A percentile compares a stretch with the other conserved stretches of the same genome.
phyloP scores from a whole-genome alignment of 306 rosid species.

The Alnus rubra region DNA sequence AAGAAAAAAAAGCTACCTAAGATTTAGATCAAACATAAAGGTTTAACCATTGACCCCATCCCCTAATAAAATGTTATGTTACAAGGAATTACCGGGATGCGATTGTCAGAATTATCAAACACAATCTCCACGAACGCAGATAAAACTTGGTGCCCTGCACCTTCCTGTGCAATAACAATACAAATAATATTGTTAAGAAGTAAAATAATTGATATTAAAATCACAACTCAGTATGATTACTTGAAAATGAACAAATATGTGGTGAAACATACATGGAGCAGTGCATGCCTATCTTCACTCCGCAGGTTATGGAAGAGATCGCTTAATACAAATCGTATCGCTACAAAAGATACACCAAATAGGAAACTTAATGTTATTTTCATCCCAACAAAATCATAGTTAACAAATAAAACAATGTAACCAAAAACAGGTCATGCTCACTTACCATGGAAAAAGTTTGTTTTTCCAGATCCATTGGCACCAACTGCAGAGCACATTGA shows the following conservation, averaged over 20 bases:
- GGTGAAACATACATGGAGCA: slow-evolving; percentile 78
- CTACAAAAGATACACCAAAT: slow-evolving; percentile 32
- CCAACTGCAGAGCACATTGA: slow-evolving; percentile 63
- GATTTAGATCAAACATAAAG: not conserved
- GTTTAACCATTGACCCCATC: not conserved
- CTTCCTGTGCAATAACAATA: slow-evolving; percentile 61
- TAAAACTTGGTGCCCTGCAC: slow-evolving; percentile 89
- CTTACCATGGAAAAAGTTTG: slow-evolving; percentile 95
- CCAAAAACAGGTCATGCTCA: slow-evolving; percentile 13
- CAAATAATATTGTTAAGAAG: slow-evolving; percentile 13
- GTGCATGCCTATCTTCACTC: slow-evolving; percentile 78
- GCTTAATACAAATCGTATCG: slow-evolving; percentile 91
- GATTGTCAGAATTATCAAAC: slow-evolving; percentile 90
- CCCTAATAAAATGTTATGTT: slow-evolving; percentile 18
- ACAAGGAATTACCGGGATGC: slow-evolving; percentile 78
- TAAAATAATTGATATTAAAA: not conserved
- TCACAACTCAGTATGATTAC: slow-evolving; percentile 1
- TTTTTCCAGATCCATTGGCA: slow-evolving; percentile 98
- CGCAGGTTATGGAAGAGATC: slow-evolving; percentile 89
- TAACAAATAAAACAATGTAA: slow-evolving; percentile 1
- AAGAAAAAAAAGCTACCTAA: not conserved
- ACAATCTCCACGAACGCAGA: slow-evolving; percentile 98
- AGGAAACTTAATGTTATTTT: not conserved
- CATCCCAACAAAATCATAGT: slow-evolving; percentile 15
- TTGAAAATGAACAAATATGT: slow-evolving; percentile 16